These are phyloP conservation scores for Nigrospora osmanthi DNA, from an alignment of 2,329 filamentous ascomycete species.

Conservation along the genomic window DNA sequence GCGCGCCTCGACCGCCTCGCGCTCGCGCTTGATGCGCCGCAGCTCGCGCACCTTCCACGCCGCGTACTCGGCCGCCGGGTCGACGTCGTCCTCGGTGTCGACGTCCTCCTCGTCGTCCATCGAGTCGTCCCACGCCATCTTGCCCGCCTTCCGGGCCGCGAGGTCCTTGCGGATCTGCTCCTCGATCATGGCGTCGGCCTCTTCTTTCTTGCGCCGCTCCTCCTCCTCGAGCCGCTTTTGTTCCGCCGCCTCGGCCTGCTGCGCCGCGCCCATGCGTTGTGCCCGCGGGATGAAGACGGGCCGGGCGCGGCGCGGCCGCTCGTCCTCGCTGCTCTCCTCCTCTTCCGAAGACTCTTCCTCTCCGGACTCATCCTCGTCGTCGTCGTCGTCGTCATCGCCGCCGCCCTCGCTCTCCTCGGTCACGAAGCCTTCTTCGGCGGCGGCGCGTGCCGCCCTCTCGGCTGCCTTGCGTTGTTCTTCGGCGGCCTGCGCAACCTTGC, in stretches of 20 bases:
- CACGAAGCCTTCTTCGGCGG: constrained; percentile 55
- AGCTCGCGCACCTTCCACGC: constrained; percentile 94
- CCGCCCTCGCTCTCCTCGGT: constrained; percentile 43
- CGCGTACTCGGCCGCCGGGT: constrained; percentile 80
- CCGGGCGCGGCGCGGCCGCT: constrained; percentile 46
- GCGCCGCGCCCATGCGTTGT: constrained; percentile 32
- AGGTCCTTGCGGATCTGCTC: constrained; percentile 80
- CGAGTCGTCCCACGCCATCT: constrained; percentile 81
- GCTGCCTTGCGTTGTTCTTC: constrained; percentile 39
- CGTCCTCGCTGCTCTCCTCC: constrained; percentile 43
- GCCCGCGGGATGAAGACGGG: constrained; percentile 58
- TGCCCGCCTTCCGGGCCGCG: constrained; percentile 64
- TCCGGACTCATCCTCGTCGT: constrained; percentile 22
- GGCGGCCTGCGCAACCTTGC: constrained; percentile 36
- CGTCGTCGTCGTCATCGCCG: constrained; percentile 18
- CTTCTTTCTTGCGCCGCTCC: constrained; percentile 58
- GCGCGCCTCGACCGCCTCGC: constrained; percentile 72
- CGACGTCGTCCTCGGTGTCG: constrained; percentile 80
- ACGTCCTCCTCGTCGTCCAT: constrained; percentile 65
- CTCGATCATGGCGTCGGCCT: constrained; percentile 74
- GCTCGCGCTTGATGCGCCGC: constrained; percentile 77
- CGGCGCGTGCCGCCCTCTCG: constrained; percentile 40
- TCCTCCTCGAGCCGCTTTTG: constrained; percentile 43
- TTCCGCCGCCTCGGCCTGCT: constrained; percentile 25
- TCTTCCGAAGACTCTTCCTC: constrained; percentile 24